These are phyloP conservation scores for Hypomyces rosellus DNA, from an alignment of 2,329 filamentous ascomycete species.

Conservation along the genomic window DNA sequence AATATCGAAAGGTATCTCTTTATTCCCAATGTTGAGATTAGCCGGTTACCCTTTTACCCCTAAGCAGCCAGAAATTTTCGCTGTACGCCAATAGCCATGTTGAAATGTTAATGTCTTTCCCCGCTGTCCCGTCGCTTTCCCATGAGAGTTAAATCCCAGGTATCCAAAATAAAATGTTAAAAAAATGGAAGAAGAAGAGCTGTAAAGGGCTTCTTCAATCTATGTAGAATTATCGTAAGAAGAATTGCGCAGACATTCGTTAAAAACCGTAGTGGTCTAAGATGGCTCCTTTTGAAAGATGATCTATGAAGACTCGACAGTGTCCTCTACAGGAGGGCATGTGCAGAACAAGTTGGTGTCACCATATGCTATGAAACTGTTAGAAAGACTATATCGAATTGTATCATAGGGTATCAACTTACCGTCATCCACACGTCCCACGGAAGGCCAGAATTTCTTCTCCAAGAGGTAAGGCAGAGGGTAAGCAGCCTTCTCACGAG, in stretches of 20 bases:
- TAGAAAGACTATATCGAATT: not conserved
- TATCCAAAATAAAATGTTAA: not conserved
- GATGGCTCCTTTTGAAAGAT: too few species aligned
- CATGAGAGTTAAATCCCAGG: too few species aligned
- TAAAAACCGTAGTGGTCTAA: not conserved
- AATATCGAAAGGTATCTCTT: not conserved
- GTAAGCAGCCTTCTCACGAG: slow-evolving; percentile 77
- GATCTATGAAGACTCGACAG: slow-evolving; percentile 22
- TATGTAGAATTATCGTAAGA: not conserved
- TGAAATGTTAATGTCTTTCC: slow-evolving; percentile 14
- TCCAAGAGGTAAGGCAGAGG: slow-evolving; percentile 74
- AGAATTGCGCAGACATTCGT: not conserved
- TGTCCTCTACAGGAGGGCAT: slow-evolving; percentile 74
- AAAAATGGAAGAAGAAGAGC: slow-evolving; percentile 6
- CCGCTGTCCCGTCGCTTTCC: not conserved
- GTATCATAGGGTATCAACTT: slow-evolving; percentile 30
- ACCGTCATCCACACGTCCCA: slow-evolving; percentile 84
- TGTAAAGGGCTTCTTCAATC: not conserved
- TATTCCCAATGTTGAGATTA: slow-evolving; percentile 19
- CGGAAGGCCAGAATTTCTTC: slow-evolving; percentile 97
- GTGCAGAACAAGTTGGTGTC: slow-evolving; percentile 94
- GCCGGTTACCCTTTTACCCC: slow-evolving; percentile 10
- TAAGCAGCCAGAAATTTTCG: not conserved
- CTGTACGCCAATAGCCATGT: slow-evolving; percentile 16
- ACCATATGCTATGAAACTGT: slow-evolving; percentile 60